Percentiles rank a stretch among this genome's conserved stretches.
These are phyloP conservation scores for Xylariaceae sp. DNA, from an alignment of 2,329 filamentous ascomycete species.

Conservation along the genomic window DNA sequence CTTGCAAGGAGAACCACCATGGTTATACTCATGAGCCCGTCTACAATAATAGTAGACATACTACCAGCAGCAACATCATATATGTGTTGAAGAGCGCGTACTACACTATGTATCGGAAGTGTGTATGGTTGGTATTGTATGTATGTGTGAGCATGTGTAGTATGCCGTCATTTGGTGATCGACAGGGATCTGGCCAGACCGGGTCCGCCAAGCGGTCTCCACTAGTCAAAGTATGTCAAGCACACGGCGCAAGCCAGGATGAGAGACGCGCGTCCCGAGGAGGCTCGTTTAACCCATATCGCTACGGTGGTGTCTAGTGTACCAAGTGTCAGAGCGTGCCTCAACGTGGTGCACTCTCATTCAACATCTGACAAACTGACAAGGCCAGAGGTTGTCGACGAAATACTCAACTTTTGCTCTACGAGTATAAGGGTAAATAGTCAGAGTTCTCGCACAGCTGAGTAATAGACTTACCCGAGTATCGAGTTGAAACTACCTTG, in stretches of 20 bases:
- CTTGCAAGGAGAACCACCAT: conserved; percentile 1
- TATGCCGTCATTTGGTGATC: conserved; percentile 28
- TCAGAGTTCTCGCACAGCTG: not conserved
- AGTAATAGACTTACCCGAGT: not conserved
- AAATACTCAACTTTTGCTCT: not conserved
- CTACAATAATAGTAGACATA: not conserved
- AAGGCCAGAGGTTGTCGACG: no score
- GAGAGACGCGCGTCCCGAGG: conserved; percentile 31
- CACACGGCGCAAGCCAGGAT: conserved; percentile 19
- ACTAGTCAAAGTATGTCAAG: conserved; percentile 21
- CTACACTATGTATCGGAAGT: no score
- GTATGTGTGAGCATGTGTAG: conserved; percentile 11
- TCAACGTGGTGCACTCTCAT: no score
- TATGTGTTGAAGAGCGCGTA: conserved; percentile 15
- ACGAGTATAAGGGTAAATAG: not conserved
- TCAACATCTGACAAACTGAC: no score
- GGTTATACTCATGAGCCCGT: not conserved
- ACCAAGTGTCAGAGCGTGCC: no score
- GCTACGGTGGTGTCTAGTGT: not conserved
- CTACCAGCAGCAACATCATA: not conserved
- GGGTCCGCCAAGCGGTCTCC: conserved; percentile 10
- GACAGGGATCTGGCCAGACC: conserved; percentile 18
- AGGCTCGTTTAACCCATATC: conserved; percentile 2
- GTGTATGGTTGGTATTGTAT: no score
- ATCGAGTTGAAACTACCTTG: not conserved